Evolutionary conservation across 1,284 basidiomycete genomes (phyloP), one percentile per base, ranked within the genome.

Genomic region (Cronartium quercuum): DNA sequence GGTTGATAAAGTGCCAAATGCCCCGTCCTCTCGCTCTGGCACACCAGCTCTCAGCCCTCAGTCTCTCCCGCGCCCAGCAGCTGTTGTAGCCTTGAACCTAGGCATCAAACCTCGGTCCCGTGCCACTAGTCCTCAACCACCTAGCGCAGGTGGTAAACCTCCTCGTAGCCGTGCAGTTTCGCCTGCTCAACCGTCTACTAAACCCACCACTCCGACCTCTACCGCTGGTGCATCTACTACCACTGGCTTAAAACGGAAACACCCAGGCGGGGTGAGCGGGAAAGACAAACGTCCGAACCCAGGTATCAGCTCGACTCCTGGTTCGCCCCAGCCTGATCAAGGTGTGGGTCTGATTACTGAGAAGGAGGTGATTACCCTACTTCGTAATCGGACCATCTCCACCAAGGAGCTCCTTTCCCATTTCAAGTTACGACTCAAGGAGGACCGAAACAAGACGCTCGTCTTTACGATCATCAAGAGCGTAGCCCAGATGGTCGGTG

Each of bases 241-340:
- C 4, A 18, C 55, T 10, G 66, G 47, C 40, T 57, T 63, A 2
- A 75, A 75, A 67, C 71, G 71, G 7, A 75, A 75, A 51, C 64
- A 67, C 9, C 71, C 51, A 24, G 65, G 65, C 12, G 40, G 62
- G 12, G 57, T 66, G 7, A 37, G 38, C 3, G 57, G 47, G 15
- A 75, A 75, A 58, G 71, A 75, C 24, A 75, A 75, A 34, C 63
- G 63, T 5, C 18, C 60, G 13, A 75, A 75, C 55, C 18, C 71
- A 12, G 71, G 65, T n/a, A 51, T 60, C 1, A 38, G 40, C 6
- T 9, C 34, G 10, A 67, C 35, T 40, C 38, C 51, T 9, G 24
- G 12, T 57, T 68, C 51, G 38, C 34, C 44, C 38, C 13, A 18
- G 7, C 12, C 65, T 9, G 58, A 40, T 29, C 71, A 75, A 37